These are phyloP conservation scores for Coniochaeta sp. DNA, from an alignment of 2,329 filamentous ascomycete genomes.

Conservation along the genomic window DNA sequence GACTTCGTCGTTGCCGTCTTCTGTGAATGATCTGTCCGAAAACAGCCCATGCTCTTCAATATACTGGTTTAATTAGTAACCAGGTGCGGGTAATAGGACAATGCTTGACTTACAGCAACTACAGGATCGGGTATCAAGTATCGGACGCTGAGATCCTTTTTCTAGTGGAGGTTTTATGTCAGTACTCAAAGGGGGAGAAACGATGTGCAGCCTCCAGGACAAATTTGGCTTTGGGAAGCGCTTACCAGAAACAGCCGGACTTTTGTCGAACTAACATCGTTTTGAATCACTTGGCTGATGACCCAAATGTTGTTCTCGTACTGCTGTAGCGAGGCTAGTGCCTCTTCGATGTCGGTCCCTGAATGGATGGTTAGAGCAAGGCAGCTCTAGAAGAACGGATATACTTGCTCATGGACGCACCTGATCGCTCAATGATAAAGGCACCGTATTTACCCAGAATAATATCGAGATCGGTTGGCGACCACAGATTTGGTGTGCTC, in stretches of 20 bases:
- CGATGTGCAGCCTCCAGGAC: not conserved
- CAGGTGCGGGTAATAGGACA: too few species aligned
- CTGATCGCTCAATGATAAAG: conserved; percentile 76
- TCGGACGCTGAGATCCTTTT: conserved; percentile 74
- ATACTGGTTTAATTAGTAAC: conserved; percentile 52
- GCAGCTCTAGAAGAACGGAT: not conserved
- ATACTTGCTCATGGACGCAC: not conserved
- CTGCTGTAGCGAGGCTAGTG: conserved; percentile 69
- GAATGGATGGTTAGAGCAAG: not conserved
- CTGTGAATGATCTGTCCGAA: conserved; percentile 29
- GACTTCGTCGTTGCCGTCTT: not conserved
- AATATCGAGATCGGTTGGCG: conserved; percentile 74
- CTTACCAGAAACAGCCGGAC: conserved; percentile 64
- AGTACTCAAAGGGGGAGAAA: not conserved
- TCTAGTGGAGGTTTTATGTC: conserved; percentile 14
- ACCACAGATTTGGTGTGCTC: conserved; percentile 72
- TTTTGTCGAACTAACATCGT: conserved; percentile 75
- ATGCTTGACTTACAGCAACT: conserved; percentile 9
- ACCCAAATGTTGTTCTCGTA: conserved; percentile 85
- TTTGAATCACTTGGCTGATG: conserved; percentile 81
- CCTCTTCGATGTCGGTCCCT: conserved; percentile 84
- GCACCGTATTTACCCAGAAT: conserved; percentile 79
- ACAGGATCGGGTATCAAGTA: conserved; percentile 64
- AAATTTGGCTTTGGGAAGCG: not conserved
- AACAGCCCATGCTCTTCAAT: conserved; percentile 63